A percentile compares a stretch with the other conserved stretches of the same genome.
Evolutionary conservation across 2,329 filamentous ascomycete genomes (phyloP).

Genomic region (Fusarium tanahbumbuense): DNA sequence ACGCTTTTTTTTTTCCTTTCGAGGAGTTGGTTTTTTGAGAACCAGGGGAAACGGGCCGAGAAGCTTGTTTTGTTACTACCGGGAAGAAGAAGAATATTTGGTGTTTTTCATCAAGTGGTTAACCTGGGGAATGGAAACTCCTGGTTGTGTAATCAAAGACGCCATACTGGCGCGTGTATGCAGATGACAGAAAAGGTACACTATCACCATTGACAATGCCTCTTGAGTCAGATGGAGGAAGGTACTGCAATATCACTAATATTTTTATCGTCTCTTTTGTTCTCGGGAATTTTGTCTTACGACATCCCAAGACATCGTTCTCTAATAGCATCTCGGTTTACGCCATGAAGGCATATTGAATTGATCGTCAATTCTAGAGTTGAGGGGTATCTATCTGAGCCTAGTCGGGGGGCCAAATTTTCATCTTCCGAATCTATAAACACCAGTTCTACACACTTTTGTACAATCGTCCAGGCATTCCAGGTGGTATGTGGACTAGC

Average conservation of each 20-base stretch:
- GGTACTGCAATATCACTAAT: neutral
- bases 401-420: constrained; percentile 2
- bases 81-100: constrained; percentile 15
- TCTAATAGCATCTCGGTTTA: neutral
- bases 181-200: constrained; percentile 33
- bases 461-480: constrained; percentile 4
- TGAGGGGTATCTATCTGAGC: constrained; percentile 44
- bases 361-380: constrained; percentile 40
- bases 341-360: neutral
- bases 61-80: constrained; percentile 20
- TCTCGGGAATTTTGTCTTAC: neutral
- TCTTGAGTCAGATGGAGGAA: neutral
- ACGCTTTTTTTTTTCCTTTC: constrained; percentile 20
- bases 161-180: constrained; percentile 37
- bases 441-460: constrained; percentile 10
- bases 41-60: constrained; percentile 32
- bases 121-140: constrained; percentile 22
- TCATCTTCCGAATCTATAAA: constrained; percentile 8
- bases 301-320: neutral
- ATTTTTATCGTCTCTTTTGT: neutral
- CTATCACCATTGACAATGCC: constrained; percentile 18
- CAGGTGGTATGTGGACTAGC: neutral
- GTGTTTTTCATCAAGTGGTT: constrained; percentile 12
- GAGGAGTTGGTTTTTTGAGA: constrained; percentile 36
- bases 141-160: constrained; percentile 37